Evolutionary conservation across 805 yeast genomes (phyloP).

Genomic region (Metschnikowia continentalis): DNA sequence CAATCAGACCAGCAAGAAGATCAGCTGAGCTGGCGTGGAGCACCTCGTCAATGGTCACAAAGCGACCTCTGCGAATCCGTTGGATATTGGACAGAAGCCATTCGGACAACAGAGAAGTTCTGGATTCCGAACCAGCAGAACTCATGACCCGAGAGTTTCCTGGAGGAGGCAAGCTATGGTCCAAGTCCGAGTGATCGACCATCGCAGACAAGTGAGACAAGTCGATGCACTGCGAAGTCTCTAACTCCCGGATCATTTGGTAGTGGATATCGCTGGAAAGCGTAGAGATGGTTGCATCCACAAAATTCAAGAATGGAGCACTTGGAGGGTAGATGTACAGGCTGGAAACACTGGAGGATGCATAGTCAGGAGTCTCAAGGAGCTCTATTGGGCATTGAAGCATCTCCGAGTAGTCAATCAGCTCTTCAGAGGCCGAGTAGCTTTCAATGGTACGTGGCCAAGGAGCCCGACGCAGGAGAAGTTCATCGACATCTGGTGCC

Average conservation of each 20-base stretch:
- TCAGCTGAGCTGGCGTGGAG: neutral
- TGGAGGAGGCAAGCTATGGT: no score
- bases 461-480: no score
- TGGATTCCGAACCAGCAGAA: neutral
- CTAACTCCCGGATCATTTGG: conserved; percentile 1
- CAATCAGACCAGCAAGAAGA: no score
- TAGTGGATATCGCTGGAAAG: neutral
- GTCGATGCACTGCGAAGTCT: neutral
- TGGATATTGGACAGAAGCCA: neutral
- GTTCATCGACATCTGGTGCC: no score
- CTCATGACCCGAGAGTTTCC: neutral
- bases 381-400: no score
- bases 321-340: no score
- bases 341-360: no score
- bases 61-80: neutral
- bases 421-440: no score
- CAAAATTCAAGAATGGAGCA: neutral
- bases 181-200: neutral
- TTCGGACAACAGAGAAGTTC: neutral
- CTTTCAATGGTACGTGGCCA: no score
- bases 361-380: no score
- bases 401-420: no score
- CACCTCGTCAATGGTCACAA: neutral
- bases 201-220: neutral
- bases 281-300: neutral